Base-by-base conservation (phyloP, 2,329 filamentous ascomycete species). In the Botryosphaeria dothidea region DNA sequence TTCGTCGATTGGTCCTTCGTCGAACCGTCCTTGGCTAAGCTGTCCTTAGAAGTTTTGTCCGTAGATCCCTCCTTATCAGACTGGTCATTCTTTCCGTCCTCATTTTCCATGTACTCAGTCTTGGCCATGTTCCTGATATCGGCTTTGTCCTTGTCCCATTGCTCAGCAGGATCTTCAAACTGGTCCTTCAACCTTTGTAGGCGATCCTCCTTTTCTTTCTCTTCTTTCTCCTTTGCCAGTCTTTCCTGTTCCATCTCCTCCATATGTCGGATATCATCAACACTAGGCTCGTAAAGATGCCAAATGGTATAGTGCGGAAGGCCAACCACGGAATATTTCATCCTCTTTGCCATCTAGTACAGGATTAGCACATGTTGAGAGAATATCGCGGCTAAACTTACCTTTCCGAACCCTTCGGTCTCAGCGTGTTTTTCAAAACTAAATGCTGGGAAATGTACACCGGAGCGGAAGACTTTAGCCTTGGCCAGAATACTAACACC, bases 261-360 rank as follows among this genome's bases (percentile, higher is more conserved):
- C 95, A 99, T 99, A 74, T 98, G 95, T 66, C 91, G 89, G 68
- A 98, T 92, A 73, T 99, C 95, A 73, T 99, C 95, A 17, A 97
- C 92, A 72, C 92, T 97, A n/a, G 95, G 95, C 79, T 99, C 95
- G 82, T 99, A 99, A 73, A 99, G 84, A 88, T 99, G 95, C 95
- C 95, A 99, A 69, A 99, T 97, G 0, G 93, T 97, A 78, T 99
- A 99, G 76, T 99, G 95, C 6, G 95, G 95, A 52, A 99, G 84
- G 34, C 95, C 95, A 66, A 99, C 91, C 19, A 99, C 95, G 0
- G 93, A 97, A 74, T 92, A 98, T 66, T 91, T 85, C 95, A 99
- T 98, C 66, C 92, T 90, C 78, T 92, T 95, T 17, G 95, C 92
- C 95, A 99, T 99, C 93, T 97, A 66, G 6, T 67, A 21, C 52